Evolutionary conservation across 441 rosid genomes (phyloP).

Genomic region (Jatropha podagrica): DNA sequence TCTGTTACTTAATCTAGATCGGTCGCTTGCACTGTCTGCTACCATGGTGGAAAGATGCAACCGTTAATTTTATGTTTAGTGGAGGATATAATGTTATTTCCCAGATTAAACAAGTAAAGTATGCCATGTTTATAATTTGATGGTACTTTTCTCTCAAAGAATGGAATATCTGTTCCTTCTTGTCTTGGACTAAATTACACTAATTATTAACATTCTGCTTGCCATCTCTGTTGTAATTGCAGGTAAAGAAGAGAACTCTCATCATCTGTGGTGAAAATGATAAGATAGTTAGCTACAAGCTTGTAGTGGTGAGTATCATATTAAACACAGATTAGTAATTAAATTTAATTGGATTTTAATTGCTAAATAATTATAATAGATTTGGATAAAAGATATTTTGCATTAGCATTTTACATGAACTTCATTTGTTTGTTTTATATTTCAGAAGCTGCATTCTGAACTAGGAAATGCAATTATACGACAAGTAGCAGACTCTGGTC

Average conservation of each 20-base stretch:
- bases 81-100: conserved; percentile 72
- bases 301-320: conserved; percentile 55
- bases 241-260: conserved; percentile 74
- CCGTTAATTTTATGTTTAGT: conserved; percentile 65
- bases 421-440: background rate
- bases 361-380: too few relatives aligned
- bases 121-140: background rate
- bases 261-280: conserved; percentile 87
- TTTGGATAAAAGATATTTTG: too few relatives aligned
- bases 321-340: too few relatives aligned
- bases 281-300: conserved; percentile 61
- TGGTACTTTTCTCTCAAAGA: background rate
- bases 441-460: conserved; percentile 68
- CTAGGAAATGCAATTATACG: conserved; percentile 54
- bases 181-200: background rate
- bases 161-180: background rate
- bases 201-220: conserved; percentile 2
- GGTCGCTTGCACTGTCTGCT: conserved; percentile 78
- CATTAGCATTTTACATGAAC: background rate
- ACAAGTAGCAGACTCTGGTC: conserved; percentile 73
- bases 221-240: conserved; percentile 7
- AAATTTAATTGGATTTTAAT: too few relatives aligned
- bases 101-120: conserved; percentile 58
- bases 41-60: conserved; percentile 86
- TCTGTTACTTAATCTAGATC: conserved; percentile 40